Evolutionary conservation across 192 early-diverging fungal genomes (phyloP).

Genomic region (Backusella luteola): DNA sequence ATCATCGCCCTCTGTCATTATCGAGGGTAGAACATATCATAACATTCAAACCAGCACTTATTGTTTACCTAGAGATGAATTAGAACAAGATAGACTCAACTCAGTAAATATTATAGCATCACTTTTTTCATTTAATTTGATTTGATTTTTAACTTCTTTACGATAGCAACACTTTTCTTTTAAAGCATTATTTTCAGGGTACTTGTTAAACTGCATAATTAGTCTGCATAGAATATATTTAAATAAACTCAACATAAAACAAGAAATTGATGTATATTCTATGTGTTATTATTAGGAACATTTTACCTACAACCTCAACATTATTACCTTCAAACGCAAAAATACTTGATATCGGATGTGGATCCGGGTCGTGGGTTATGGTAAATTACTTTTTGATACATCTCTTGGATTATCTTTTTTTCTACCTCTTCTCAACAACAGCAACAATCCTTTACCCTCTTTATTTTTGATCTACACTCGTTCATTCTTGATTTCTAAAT

Average conservation of each 20-base stretch:
- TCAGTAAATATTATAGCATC: not conserved
- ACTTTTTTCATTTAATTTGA: not conserved
- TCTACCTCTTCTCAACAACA: not conserved
- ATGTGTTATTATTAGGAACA: not conserved
- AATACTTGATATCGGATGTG: slow-evolving; percentile 42
- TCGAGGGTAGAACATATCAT: slow-evolving; percentile 30
- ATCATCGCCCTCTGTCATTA: slow-evolving; percentile 5
- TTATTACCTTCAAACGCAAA: not conserved
- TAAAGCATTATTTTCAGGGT: slow-evolving; percentile 17
- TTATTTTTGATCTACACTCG: not conserved
- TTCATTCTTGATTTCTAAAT: not conserved
- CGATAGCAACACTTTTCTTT: slow-evolving; percentile 17
- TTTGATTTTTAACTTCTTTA: not conserved
- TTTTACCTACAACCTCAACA: not conserved
- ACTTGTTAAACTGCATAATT: slow-evolving; percentile 2
- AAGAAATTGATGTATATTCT: not conserved
- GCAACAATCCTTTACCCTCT: not conserved
- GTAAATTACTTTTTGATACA: slow-evolving; percentile 9
- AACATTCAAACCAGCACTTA: slow-evolving; percentile 28
- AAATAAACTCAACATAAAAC: slow-evolving; percentile 9
- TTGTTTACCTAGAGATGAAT: slow-evolving; percentile 34
- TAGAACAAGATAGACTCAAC: slow-evolving; percentile 34
- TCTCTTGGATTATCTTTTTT: not conserved
- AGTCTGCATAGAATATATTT: slow-evolving; percentile 5
- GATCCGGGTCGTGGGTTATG: slow-evolving; percentile 38